Evolutionary conservation across 2,329 filamentous ascomycete genomes (phyloP).

Genomic region (Botrytis squamosa): DNA sequence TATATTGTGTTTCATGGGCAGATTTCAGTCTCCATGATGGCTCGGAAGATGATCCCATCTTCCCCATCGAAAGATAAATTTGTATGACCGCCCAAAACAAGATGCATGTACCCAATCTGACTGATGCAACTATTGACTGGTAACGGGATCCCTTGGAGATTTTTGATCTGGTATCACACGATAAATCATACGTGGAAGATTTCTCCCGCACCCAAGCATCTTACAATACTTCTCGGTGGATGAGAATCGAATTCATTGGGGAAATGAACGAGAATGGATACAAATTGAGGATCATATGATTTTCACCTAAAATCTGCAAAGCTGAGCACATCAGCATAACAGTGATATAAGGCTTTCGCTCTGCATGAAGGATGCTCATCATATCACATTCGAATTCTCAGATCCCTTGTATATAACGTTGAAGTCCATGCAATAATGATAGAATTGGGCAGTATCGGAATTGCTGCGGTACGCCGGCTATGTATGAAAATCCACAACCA

Average conservation of each 20-base stretch:
- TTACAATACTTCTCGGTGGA: not conserved
- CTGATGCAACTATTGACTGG: slow-evolving; percentile 5
- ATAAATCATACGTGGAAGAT: slow-evolving; percentile 25
- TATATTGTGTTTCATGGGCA: slow-evolving; percentile 21
- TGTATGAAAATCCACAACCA: slow-evolving; percentile 1
- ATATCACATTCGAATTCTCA: not conserved
- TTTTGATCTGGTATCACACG: slow-evolving; percentile 27
- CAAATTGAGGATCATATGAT: slow-evolving; percentile 16
- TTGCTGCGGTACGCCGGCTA: not conserved
- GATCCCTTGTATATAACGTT: slow-evolving; percentile 1
- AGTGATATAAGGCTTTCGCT: not conserved
- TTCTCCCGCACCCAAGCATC: not conserved
- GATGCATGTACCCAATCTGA: not conserved
- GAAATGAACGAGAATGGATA: not conserved
- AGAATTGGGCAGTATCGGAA: slow-evolving; percentile 5
- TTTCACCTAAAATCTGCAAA: slow-evolving; percentile 17
- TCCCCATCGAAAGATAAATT: slow-evolving; percentile 6
- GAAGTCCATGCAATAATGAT: slow-evolving; percentile 3
- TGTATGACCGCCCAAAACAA: slow-evolving; percentile 8
- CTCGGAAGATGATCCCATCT: not conserved
- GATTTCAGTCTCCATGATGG: not conserved
- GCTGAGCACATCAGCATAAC: slow-evolving; percentile 20
- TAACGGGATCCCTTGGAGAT: slow-evolving; percentile 19
- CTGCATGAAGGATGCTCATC: slow-evolving; percentile 13
- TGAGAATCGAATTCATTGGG: not conserved